Evolutionary conservation across 2,329 filamentous ascomycete genomes (phyloP).

Genomic region (Hypoxylon sp.): DNA sequence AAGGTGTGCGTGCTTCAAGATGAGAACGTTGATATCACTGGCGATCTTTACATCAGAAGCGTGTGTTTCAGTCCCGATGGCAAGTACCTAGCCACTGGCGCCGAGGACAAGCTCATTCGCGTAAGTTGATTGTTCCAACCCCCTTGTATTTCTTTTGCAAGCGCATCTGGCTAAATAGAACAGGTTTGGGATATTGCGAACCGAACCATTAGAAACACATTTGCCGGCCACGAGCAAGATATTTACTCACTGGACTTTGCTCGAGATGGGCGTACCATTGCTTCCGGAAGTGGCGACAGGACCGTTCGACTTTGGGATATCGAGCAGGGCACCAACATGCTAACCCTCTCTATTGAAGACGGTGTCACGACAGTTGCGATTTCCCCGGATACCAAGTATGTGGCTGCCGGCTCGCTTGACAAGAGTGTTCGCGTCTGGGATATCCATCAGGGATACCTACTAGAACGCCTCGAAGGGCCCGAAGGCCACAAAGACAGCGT

Average conservation of each 20-base stretch:
- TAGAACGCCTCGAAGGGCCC: slow-evolving; percentile 91
- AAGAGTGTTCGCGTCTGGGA: slow-evolving; percentile 99
- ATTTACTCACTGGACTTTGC: slow-evolving; percentile 98
- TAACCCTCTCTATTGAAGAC: slow-evolving; percentile 93
- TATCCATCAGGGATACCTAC: slow-evolving; percentile 83
- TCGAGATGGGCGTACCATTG: slow-evolving; percentile 91
- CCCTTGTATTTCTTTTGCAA: not conserved
- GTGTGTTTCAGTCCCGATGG: slow-evolving; percentile 99
- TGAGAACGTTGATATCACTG: slow-evolving; percentile 84
- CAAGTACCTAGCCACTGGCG: slow-evolving; percentile 92
- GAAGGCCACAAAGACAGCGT: slow-evolving; percentile 98
- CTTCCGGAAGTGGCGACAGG: slow-evolving; percentile 93
- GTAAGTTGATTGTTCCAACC: slow-evolving; percentile 65
- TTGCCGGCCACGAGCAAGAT: slow-evolving; percentile 97
- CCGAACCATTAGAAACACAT: slow-evolving; percentile 89
- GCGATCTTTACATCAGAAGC: slow-evolving; percentile 95
- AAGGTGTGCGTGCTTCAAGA: slow-evolving; percentile 93
- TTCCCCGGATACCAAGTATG: slow-evolving; percentile 92
- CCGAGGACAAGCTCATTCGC: slow-evolving; percentile 96
- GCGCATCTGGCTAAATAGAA: slow-evolving; percentile 26
- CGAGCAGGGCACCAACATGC: slow-evolving; percentile 81
- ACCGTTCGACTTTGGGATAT: slow-evolving; percentile 98
- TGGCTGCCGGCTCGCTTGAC: slow-evolving; percentile 94
- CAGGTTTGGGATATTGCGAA: slow-evolving; percentile 94
- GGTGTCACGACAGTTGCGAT: slow-evolving; percentile 98